Evolutionary conservation across 2,329 filamentous ascomycete genomes (phyloP).

Genomic region (Aspergillus cejpii): DNA sequence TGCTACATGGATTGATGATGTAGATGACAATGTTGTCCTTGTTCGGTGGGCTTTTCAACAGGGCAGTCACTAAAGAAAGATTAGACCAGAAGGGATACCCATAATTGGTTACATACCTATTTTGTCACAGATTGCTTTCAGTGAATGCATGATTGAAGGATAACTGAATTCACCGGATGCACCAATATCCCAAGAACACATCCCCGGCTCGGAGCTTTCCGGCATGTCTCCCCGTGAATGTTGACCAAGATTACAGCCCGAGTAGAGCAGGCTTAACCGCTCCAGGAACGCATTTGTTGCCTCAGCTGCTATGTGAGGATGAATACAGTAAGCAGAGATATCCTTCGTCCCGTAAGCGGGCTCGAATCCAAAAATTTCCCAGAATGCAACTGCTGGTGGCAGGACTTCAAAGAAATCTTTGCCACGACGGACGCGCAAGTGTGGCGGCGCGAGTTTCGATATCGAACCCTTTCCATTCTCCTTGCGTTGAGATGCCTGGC

Average conservation of each 20-base stretch:
- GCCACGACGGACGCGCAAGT: conserved; percentile 50
- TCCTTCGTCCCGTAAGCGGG: conserved; percentile 53
- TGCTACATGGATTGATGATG: conserved; percentile 51
- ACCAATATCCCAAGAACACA: conserved; percentile 33
- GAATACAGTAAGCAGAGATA: conserved; percentile 52
- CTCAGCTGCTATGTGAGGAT: conserved; percentile 45
- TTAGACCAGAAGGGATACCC: neutral
- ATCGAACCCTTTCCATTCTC: conserved; percentile 31
- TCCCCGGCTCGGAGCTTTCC: conserved; percentile 34
- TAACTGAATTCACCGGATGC: conserved; percentile 26
- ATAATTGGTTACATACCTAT: conserved; percentile 28
- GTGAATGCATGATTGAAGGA: conserved; percentile 29
- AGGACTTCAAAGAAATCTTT: conserved; percentile 50
- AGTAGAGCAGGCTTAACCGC: conserved; percentile 50
- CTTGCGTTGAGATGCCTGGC: conserved; percentile 22
- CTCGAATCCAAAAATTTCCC: conserved; percentile 55
- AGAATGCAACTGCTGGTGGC: conserved; percentile 52
- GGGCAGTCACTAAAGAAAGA: conserved; percentile 27
- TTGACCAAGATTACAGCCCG: conserved; percentile 51
- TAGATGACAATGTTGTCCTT: conserved; percentile 50
- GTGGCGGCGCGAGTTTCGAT: conserved; percentile 44
- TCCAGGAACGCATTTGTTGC: conserved; percentile 48
- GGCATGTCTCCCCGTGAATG: conserved; percentile 42
- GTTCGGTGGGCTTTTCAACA: conserved; percentile 29
- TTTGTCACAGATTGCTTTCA: conserved; percentile 31